phyloP scores from a whole-genome alignment of 495 filamentous ascomycete genomes.

The Cenococcum geophilum region DNA sequence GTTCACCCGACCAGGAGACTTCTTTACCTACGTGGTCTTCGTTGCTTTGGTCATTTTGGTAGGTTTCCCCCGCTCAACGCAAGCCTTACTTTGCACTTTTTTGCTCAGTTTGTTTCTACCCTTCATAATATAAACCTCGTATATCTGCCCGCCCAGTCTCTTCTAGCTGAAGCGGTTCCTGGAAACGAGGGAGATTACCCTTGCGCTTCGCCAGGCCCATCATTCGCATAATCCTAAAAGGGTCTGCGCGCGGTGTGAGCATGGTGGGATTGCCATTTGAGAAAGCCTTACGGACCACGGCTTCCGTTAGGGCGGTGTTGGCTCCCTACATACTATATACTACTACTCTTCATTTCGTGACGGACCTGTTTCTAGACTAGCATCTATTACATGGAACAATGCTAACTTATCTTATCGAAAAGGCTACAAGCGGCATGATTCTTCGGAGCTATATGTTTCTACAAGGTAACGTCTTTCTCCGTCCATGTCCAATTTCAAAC shows the following conservation, averaged over 20 bases:
- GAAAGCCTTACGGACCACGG: constrained; percentile 63
- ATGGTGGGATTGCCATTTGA: constrained; percentile 86
- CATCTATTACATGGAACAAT: not conserved
- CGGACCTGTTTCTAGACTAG: not conserved
- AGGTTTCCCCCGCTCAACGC: constrained; percentile 39
- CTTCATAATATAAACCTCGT: constrained; percentile 53
- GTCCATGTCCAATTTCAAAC: not conserved
- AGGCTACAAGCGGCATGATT: constrained; percentile 48
- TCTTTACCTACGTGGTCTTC: constrained; percentile 61
- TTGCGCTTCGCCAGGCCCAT: constrained; percentile 63
- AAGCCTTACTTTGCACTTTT: constrained; percentile 18
- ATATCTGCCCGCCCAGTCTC: constrained; percentile 93
- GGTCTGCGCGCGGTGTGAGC: constrained; percentile 68
- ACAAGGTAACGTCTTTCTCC: constrained; percentile 40
- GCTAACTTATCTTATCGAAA: constrained; percentile 43
- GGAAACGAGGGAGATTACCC: constrained; percentile 95
- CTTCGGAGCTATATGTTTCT: constrained; percentile 52
- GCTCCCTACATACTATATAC: constrained; percentile 71
- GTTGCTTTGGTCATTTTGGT: constrained; percentile 55
- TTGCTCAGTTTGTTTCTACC: constrained; percentile 17
- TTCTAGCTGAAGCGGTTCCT: constrained; percentile 92
- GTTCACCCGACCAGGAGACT: constrained; percentile 60
- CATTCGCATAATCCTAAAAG: constrained; percentile 68
- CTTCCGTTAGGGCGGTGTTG: constrained; percentile 69
- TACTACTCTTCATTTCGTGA: not conserved